Base-by-base conservation (phyloP, 805 yeast species). In the Monosporozyma yasuniensis region DNA sequence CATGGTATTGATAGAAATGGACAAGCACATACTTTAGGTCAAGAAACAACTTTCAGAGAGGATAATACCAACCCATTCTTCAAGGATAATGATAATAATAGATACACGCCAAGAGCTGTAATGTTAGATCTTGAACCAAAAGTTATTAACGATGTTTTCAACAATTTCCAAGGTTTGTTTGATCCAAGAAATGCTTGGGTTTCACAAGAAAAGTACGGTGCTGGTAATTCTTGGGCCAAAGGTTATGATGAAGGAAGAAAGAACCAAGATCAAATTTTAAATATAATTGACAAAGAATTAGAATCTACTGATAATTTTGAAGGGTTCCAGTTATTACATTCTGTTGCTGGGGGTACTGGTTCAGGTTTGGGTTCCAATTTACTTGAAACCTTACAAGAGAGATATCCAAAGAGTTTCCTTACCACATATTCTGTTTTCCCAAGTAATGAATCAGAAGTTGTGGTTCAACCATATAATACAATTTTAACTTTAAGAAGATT, bases 281-380 rank as follows among this genome's bases (percentile, higher is more conserved):
- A 88, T 58, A 79, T 89, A 76, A 75, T 93, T 23, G 96, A 89
- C 61, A 76, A 93, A 49, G 97, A 93, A 59, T 75, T 89, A 39
- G 99, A 93, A 61, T 82, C 85, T 30, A 83, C 96, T 56, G 98
- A 95, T 54, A 84, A 84, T 50, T 70, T 89, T 48, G 93, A 90
- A 55, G 95, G 95, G 4, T 93, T 93, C 65, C 96, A 89, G 71
- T 69, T 93, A 55, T 66, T 90, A 47, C 99, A 93, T 67, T 85
- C 96, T 3, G 95, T 93, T 4, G 98, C 97, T 0, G 99, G 99
- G 35, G 99, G 99, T 38, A 93, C 99, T 0, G 99, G 99, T 0
- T 86, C 96, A 0, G 99, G 99, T 3, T 79, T 89, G 35, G 99
- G 99, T 0, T 86, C 96, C 0, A 77, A 78, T 50, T 57, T 93